Evolutionary conservation across 2,329 filamentous ascomycete genomes (phyloP).

Genomic region (Botryotinia calthae): DNA sequence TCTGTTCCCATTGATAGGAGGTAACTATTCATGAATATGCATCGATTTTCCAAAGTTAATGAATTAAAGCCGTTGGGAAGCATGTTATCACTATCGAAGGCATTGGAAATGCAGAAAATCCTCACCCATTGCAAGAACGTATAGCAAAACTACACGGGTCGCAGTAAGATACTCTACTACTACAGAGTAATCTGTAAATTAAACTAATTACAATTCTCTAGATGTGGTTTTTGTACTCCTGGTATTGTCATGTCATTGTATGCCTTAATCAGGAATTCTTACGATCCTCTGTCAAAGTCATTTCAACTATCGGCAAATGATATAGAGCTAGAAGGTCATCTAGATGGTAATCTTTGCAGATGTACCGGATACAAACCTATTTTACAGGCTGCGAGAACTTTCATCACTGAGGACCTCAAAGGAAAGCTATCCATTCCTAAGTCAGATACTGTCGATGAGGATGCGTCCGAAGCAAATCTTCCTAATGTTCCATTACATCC

Average conservation of each 20-base stretch:
- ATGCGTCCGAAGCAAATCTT: constrained; percentile 32
- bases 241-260: constrained; percentile 98
- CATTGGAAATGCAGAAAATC: constrained; percentile 78
- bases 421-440: constrained; percentile 58
- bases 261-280: constrained; percentile 80
- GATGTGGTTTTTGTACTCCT: constrained; percentile 74
- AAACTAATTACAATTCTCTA: constrained; percentile 7
- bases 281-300: constrained; percentile 50
- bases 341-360: constrained; percentile 90
- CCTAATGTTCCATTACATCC: constrained; percentile 28
- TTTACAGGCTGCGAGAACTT: constrained; percentile 87
- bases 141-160: constrained; percentile 88
- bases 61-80: constrained; percentile 71
- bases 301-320: constrained; percentile 60
- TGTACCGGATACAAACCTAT: constrained; percentile 96
- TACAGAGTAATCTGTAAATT: too few species aligned
- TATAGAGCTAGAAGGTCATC: constrained; percentile 73
- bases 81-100: constrained; percentile 97
- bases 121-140: constrained; percentile 85
- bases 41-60: background rate
- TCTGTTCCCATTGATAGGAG: constrained; percentile 45
- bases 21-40: constrained; percentile 16
- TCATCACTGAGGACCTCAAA: constrained; percentile 48
- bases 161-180: constrained; percentile 55
- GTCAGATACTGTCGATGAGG: constrained; percentile 54